phyloP scores from a whole-genome alignment of 495 filamentous ascomycete genomes.

The Penicillium salamii region DNA sequence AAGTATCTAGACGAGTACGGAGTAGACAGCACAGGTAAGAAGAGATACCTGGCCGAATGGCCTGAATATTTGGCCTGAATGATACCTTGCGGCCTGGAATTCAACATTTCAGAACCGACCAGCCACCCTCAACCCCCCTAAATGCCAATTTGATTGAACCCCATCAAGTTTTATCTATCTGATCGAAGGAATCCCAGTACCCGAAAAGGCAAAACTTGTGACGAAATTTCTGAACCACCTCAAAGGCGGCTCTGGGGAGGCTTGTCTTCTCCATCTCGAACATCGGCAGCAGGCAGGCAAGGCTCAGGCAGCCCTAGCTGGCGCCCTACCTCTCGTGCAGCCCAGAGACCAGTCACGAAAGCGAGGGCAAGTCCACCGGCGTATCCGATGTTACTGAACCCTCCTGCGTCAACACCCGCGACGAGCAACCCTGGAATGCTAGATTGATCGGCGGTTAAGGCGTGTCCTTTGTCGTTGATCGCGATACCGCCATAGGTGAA shows the following conservation, averaged over 20 bases:
- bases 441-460: constrained; percentile 17
- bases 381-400: constrained; percentile 25
- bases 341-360: constrained; percentile 25
- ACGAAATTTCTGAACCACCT: too few species aligned
- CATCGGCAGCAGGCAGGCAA: constrained; percentile 17
- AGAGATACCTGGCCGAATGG: too few species aligned
- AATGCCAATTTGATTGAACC: too few species aligned
- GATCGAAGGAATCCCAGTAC: too few species aligned
- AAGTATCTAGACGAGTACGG: too few species aligned
- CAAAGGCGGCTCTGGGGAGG: constrained; percentile 12
- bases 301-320: constrained; percentile 18
- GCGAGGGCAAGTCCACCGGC: constrained; percentile 25
- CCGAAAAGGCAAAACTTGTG: too few species aligned
- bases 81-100: too few species aligned
- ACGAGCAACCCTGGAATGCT: constrained; percentile 20
- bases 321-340: constrained; percentile 14
- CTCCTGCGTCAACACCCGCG: constrained; percentile 26
- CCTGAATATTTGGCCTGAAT: too few species aligned
- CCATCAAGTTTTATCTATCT: too few species aligned
- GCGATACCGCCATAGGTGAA: constrained; percentile 26
- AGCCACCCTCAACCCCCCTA: too few species aligned
- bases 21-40: too few species aligned
- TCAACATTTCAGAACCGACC: too few species aligned
- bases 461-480: constrained; percentile 20
- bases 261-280: constrained; percentile 8